Conservation (phyloP, 2,329 filamentous ascomycete genomes). For the Sclerotinia borealis region DNA sequence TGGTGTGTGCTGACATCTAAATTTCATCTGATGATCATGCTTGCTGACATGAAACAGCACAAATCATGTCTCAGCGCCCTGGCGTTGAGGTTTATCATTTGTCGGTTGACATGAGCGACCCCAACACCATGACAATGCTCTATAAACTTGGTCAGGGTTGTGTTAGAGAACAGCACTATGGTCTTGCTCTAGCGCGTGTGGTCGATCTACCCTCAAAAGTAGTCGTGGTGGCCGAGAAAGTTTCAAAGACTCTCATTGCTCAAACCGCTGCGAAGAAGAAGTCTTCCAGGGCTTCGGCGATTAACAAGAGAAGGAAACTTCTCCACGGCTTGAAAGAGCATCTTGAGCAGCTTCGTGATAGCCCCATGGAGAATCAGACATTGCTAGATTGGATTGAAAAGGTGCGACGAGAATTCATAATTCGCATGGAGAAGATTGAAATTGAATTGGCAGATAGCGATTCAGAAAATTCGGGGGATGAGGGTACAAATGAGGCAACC, state of each 20-base stretch:
- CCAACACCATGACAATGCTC: conserved; percentile 71
- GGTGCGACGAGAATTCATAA: conserved; percentile 69
- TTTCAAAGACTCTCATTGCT: conserved; percentile 56
- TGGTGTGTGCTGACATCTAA: conserved; percentile 33
- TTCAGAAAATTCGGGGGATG: conserved; percentile 13
- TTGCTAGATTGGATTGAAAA: conserved; percentile 58
- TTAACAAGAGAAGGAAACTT: conserved; percentile 63
- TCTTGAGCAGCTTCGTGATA: conserved; percentile 60
- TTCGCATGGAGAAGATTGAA: conserved; percentile 61
- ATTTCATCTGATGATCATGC: not conserved
- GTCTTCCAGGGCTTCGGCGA: conserved; percentile 50
- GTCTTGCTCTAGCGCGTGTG: conserved; percentile 71
- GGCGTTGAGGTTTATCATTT: conserved; percentile 83
- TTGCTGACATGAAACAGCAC: conserved; percentile 41
- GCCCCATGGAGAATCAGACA: conserved; percentile 57
- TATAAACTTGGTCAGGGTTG: conserved; percentile 75
- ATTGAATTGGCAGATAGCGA: conserved; percentile 21
- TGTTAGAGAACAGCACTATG: conserved; percentile 69
- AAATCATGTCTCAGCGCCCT: conserved; percentile 64
- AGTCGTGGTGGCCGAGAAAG: conserved; percentile 59
- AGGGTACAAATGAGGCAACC: not conserved
- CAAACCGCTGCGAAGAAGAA: conserved; percentile 53
- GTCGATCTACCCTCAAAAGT: conserved; percentile 65
- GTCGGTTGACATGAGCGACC: conserved; percentile 55
- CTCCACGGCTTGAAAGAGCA: conserved; percentile 68